phyloP scores from a whole-genome alignment of 23 red algal genomes.

The Cyanidium caldarium region DNA sequence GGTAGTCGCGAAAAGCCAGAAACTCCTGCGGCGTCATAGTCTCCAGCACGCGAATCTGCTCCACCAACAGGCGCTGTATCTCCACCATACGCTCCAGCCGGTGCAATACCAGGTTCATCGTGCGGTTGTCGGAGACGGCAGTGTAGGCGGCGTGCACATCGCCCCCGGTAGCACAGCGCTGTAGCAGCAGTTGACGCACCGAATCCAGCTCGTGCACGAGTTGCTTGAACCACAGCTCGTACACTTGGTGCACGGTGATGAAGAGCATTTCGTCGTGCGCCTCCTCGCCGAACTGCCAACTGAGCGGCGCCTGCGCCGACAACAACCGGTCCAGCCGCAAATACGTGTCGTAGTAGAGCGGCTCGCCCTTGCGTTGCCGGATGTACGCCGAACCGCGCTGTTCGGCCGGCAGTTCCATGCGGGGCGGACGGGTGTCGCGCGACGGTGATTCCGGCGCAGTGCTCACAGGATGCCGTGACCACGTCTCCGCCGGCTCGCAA shows the following conservation, averaged over 20 bases:
- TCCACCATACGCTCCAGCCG: constrained; percentile 68
- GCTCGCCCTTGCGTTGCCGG: constrained; percentile 3
- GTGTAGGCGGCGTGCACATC: background rate
- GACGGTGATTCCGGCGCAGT: no score
- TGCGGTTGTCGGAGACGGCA: background rate
- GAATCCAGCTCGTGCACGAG: constrained; percentile 86
- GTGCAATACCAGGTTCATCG: constrained; percentile 70
- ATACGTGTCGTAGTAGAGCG: constrained; percentile 16
- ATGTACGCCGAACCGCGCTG: background rate
- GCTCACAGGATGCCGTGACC: background rate
- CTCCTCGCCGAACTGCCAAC: constrained; percentile 21
- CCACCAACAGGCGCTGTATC: constrained; percentile 79
- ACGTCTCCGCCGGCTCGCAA: background rate
- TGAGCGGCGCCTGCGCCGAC: constrained; percentile 56
- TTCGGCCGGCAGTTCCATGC: background rate
- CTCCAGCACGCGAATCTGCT: constrained; percentile 83
- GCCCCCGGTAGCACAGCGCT: background rate
- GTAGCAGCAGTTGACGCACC: constrained; percentile 34
- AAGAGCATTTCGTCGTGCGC: constrained; percentile 98
- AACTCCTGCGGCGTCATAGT: constrained; percentile 99
- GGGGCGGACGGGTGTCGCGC: no score
- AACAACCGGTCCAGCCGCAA: constrained; percentile 8
- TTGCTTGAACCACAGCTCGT: constrained; percentile 99
- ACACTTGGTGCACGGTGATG: constrained; percentile 95
- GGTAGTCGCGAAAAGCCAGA: constrained; percentile 88